Percentiles rank a stretch among this genome's conserved stretches.
These are phyloP conservation scores for Paxillus involutus DNA, from an alignment of 768 basidiomycete species.

Conservation along the genomic window DNA sequence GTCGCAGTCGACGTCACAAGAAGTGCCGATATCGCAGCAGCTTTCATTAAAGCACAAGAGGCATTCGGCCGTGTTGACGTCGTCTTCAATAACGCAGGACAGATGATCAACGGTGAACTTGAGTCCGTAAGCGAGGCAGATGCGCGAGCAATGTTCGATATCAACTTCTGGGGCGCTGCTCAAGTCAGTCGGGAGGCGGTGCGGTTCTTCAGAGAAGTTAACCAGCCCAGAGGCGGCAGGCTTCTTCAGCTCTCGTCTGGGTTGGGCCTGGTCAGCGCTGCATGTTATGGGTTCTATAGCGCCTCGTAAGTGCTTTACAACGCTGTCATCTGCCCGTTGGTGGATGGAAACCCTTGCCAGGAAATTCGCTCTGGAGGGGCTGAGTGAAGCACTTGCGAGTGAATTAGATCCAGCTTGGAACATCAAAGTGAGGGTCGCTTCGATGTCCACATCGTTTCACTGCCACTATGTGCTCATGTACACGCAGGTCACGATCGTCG, in stretches of 20 bases:
- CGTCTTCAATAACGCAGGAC: conserved; percentile 34
- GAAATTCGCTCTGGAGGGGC: conserved; percentile 26
- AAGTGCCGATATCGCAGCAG: conserved; percentile 15
- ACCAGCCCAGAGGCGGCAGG: conserved; percentile 27
- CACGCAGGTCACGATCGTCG: conserved; percentile 2
- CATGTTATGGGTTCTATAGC: conserved; percentile 11
- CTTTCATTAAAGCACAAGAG: conserved; percentile 21
- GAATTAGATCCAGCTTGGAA: conserved; percentile 31
- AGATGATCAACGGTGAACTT: conserved; percentile 19
- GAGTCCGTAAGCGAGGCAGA: conserved; percentile 32
- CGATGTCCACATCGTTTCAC: not conserved
- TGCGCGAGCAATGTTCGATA: conserved; percentile 35
- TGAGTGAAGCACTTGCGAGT: conserved; percentile 21
- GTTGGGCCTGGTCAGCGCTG: conserved; percentile 9
- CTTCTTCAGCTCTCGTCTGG: conserved; percentile 27
- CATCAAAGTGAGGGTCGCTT: conserved; percentile 20
- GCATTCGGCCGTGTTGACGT: conserved; percentile 31
- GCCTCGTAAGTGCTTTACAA: conserved; percentile 11
- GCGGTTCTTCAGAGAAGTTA: conserved; percentile 30
- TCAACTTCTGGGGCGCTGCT: conserved; percentile 33
- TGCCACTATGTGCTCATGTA: not conserved
- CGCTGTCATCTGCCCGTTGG: not conserved
- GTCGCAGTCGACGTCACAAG: conserved; percentile 29
- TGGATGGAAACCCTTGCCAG: not conserved
- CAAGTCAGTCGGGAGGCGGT: no score